A percentile compares a stretch with the other conserved stretches of the same genome.
Evolutionary conservation across 2,329 filamentous ascomycete species (phyloP).

Genomic region (Byssoonygena ceratinophila): DNA sequence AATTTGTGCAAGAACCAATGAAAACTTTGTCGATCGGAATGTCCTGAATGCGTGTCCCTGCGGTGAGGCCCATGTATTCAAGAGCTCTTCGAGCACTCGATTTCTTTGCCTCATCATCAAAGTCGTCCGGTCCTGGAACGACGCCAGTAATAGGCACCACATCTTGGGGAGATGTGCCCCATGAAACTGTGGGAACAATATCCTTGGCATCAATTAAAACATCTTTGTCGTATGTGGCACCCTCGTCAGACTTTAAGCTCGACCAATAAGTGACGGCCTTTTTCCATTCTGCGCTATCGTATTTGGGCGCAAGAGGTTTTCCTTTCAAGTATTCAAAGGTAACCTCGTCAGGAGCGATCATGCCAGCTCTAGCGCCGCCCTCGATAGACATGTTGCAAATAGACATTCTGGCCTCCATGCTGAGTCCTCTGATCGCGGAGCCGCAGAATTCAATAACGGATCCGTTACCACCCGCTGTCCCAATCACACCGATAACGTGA

Average conservation of each 20-base stretch:
- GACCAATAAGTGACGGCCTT: conserved; percentile 82
- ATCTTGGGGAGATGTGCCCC: conserved; percentile 95
- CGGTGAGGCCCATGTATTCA: conserved; percentile 88
- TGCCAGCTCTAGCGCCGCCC: conserved; percentile 84
- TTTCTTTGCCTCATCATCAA: conserved; percentile 70
- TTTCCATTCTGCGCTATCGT: conserved; percentile 78
- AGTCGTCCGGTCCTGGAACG: conserved; percentile 86
- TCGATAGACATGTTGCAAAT: conserved; percentile 99
- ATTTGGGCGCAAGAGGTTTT: conserved; percentile 74
- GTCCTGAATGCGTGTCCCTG: conserved; percentile 86
- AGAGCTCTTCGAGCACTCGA: conserved; percentile 67
- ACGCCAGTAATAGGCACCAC: conserved; percentile 84
- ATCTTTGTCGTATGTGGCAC: conserved; percentile 79
- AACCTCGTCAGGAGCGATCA: conserved; percentile 88
- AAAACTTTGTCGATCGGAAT: conserved; percentile 90
- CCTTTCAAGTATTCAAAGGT: conserved; percentile 95
- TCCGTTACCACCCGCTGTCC: conserved; percentile 88
- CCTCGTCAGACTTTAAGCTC: conserved; percentile 72
- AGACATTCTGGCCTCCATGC: conserved; percentile 97
- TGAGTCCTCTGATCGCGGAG: conserved; percentile 76
- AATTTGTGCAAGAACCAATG: conserved; percentile 96
- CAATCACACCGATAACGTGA: conserved; percentile 84
- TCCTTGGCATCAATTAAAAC: conserved; percentile 86
- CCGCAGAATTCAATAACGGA: conserved; percentile 96
- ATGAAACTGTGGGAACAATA: conserved; percentile 84